Evolutionary conservation across 495 filamentous ascomycete species (phyloP), one percentile per base, ranked within the genome.

Genomic region (Viridothelium virens): DNA sequence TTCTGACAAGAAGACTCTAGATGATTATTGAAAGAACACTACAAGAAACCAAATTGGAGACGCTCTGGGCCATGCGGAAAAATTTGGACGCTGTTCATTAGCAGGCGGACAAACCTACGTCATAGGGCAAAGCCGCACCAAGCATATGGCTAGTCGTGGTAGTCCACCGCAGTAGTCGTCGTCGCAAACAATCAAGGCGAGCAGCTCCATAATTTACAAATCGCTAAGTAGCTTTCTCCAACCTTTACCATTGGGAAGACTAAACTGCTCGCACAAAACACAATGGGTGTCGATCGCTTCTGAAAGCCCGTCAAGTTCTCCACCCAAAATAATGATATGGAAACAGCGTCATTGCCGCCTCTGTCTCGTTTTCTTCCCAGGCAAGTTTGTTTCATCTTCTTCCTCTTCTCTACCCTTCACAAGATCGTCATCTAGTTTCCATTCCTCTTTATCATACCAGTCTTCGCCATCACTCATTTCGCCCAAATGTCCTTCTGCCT

Each of bases 401-500:
- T 59, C 53, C 31, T 59, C 53, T 18, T 59, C 53, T 36, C 53
- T 59, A 6, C 53, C 53, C 53, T 59, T 59, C 5, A 59, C 53
- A 36, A 59, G 53, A 59, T 59, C 53, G 36, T 25, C 65, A 39
- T 56, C n/a, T 38, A 71, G 31, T 14, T 65, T 67, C 71, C 67
- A 73, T 25, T 71, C 69, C 37, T 56, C 67, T 16, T 63, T 44
- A 64, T 73, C 71, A 63, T 66, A 68, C 71, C 71, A 73, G 53
- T 73, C 71, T 66, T 73, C 71, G n/a, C 71, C 71, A 66, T 73
- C 71, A 53, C 70, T 71, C 71, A 73, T 73, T 64, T 71, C 70
- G 9, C 67, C 69, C 34, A 89, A 83, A 72, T 97, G 94, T 4
- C 86, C 90, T 76, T 98, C 95, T 0, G 94, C 91, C 75, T 95